Evolutionary conservation across 2,329 filamentous ascomycete species (phyloP).

Genomic region (Arthrinium phaeospermum): DNA sequence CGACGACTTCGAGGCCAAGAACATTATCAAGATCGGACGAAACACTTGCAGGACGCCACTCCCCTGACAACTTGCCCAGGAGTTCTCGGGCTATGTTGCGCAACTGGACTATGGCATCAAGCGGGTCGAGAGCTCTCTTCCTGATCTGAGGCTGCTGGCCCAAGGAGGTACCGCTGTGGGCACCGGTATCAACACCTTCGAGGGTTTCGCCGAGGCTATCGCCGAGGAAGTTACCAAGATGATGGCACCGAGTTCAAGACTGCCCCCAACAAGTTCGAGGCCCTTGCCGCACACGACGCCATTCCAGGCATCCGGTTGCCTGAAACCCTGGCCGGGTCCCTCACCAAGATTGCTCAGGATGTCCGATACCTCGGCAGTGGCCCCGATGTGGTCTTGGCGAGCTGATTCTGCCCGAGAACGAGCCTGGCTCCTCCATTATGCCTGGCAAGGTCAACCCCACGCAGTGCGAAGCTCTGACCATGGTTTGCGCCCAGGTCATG

Average conservation of each 20-base stretch:
- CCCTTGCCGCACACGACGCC: conserved; percentile 93
- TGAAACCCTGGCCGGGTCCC: conserved; percentile 91
- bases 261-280: conserved; percentile 98
- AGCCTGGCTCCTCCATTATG: conserved; percentile 98
- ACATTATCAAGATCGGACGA: conserved; percentile 98
- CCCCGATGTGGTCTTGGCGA: conserved; percentile 93
- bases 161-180: conserved; percentile 97
- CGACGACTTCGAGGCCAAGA: conserved; percentile 80
- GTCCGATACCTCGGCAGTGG: conserved; percentile 96
- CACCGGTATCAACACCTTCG: conserved; percentile 96
- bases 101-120: conserved; percentile 91
- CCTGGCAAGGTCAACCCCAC: conserved; percentile 99
- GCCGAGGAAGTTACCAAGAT: conserved; percentile 90
- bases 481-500: conserved; percentile 97
- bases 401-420: conserved; percentile 93
- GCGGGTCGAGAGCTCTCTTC: conserved; percentile 82
- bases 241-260: conserved; percentile 92
- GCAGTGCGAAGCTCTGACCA: conserved; percentile 96
- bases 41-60: conserved; percentile 98
- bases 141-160: conserved; percentile 84
- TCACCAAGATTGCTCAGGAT: conserved; percentile 98
- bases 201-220: conserved; percentile 92
- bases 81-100: conserved; percentile 96
- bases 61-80: conserved; percentile 91
- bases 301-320: conserved; percentile 91